Percentiles rank a stretch among this genome's conserved stretches.
Conservation (phyloP, 768 basidiomycete species). For the Psilocybe tampanensis region DNA sequence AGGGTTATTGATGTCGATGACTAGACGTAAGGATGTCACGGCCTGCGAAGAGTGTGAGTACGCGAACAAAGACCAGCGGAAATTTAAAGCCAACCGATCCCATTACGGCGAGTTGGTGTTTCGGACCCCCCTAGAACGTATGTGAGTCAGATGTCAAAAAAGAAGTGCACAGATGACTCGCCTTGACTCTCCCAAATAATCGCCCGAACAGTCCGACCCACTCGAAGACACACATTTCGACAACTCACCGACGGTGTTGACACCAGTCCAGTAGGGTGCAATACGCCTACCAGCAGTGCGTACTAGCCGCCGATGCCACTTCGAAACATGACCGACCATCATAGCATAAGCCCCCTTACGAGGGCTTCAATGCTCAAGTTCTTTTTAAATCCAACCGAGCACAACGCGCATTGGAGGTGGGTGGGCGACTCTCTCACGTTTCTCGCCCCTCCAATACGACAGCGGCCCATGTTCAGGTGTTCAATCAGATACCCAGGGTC, state of each 20-base stretch:
- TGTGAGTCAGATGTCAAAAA: too few relatives aligned
- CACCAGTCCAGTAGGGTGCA: not conserved
- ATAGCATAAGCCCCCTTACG: not conserved
- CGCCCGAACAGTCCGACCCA: too few relatives aligned
- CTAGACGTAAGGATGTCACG: too few relatives aligned
- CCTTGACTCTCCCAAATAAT: too few relatives aligned
- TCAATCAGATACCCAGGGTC: not conserved
- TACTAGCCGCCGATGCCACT: not conserved
- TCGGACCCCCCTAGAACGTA: too few relatives aligned
- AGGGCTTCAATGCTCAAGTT: not conserved
- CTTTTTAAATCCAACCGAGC: not conserved
- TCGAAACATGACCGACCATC: not conserved
- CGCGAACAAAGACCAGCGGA: too few relatives aligned
- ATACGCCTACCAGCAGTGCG: not conserved
- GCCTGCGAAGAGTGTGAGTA: too few relatives aligned
- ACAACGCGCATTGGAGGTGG: not conserved
- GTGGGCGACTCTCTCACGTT: not conserved
- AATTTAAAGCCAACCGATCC: too few relatives aligned
- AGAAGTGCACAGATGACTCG: too few relatives aligned
- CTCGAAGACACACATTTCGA: not conserved
- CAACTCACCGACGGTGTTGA: not conserved
- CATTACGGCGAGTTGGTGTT: too few relatives aligned
- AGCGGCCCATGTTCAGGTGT: not conserved
- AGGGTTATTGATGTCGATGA: too few relatives aligned
- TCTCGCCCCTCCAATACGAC: not conserved